Evolutionary conservation across 2,329 filamentous ascomycete genomes (phyloP).

Genomic region (Microcyclosporella mali): DNA sequence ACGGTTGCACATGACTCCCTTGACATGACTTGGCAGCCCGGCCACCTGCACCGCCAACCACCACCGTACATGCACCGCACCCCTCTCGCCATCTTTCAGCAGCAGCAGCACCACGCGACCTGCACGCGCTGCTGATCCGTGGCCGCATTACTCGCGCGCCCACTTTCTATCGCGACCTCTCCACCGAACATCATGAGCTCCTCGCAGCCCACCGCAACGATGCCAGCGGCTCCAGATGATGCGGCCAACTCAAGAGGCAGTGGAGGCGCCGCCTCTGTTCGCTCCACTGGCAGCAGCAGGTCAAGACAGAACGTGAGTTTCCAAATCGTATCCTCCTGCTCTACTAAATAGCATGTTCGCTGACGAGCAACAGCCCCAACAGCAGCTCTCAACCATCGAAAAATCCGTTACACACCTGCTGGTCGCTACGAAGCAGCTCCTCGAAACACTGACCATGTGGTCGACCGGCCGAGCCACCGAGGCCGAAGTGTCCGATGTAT

Average conservation of each 20-base stretch:
- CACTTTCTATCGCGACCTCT: no score
- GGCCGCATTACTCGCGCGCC: no score
- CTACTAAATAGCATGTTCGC: neutral
- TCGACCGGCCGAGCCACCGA: slow-evolving; percentile 88
- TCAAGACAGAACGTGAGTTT: slow-evolving; percentile 24
- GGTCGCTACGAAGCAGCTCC: slow-evolving; percentile 93
- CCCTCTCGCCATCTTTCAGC: neutral
- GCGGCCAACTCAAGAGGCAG: slow-evolving; percentile 21
- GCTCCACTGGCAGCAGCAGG: slow-evolving; percentile 19
- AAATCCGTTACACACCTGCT: slow-evolving; percentile 97
- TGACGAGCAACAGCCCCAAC: slow-evolving; percentile 50
- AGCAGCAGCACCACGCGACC: neutral
- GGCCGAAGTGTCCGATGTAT: slow-evolving; percentile 94
- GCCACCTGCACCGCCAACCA: no score
- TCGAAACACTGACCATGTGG: slow-evolving; percentile 97
- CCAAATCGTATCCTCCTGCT: neutral
- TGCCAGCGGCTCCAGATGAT: slow-evolving; percentile 16
- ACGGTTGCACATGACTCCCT: no score
- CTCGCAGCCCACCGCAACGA: slow-evolving; percentile 12
- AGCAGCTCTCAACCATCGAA: slow-evolving; percentile 91
- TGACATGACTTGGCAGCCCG: no score
- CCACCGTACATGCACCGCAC: neutral
- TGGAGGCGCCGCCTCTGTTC: slow-evolving; percentile 19
- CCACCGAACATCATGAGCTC: slow-evolving; percentile 12
- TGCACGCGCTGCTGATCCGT: no score